Conservation (phyloP, 2,329 filamentous ascomycete species). For the Penicillium sumatraense region DNA sequence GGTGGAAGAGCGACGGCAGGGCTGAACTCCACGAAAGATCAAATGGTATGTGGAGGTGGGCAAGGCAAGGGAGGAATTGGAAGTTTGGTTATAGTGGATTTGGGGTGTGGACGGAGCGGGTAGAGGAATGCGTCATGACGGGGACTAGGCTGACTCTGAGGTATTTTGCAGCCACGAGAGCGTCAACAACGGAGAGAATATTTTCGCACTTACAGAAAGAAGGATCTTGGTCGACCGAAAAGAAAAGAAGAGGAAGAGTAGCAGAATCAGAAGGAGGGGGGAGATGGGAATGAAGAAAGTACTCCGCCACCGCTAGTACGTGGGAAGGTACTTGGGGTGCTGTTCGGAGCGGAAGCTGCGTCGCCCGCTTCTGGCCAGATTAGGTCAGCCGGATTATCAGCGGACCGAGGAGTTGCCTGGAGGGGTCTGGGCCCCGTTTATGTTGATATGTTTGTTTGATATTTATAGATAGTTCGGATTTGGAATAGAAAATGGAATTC, state of each 20-base stretch:
- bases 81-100: constrained; percentile 26
- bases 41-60: constrained; percentile 31
- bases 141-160: constrained; percentile 25
- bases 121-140: constrained; percentile 44
- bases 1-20: constrained; percentile 11
- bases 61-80: constrained; percentile 26
- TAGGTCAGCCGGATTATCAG: constrained; percentile 21
- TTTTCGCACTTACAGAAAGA: neutral
- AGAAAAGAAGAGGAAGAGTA: constrained; percentile 6
- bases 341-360: constrained; percentile 4
- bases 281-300: constrained; percentile 21
- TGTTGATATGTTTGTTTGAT: no score
- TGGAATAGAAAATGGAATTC: no score
- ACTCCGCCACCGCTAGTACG: constrained; percentile 28
- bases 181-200: neutral
- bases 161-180: neutral
- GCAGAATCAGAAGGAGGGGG: constrained; percentile 1
- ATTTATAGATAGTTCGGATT: neutral
- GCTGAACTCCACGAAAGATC: constrained; percentile 23
- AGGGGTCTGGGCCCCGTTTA: neutral
- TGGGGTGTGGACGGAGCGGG: constrained; percentile 25
- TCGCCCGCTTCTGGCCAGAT: constrained; percentile 15
- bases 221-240: neutral
- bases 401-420: constrained; percentile 9
- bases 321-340: constrained; percentile 24